Evolutionary conservation across 202 grass and related monocot species (phyloP), one percentile per base, ranked within the genome.

Genomic region (Bolboschoenoplectus hybrid): DNA sequence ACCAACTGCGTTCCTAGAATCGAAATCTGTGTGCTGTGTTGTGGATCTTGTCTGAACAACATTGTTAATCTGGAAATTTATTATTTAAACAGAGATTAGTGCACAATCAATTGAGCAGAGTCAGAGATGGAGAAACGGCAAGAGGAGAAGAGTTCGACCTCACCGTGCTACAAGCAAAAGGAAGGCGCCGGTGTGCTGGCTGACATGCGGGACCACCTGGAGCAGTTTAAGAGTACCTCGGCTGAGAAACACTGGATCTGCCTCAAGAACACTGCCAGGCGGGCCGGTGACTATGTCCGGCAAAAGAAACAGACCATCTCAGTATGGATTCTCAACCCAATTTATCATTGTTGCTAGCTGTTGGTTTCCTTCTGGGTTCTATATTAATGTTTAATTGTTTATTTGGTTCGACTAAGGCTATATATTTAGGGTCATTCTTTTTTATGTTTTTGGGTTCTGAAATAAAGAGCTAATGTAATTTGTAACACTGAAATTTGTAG

Each of bases 201-300:
- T 50, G 82, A 63, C 88, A 86, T 85, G 79, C 87, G 85, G 88
- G 87, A 93, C 87, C 92, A 95, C 87, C 47, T 89, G 57, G 89
- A 87, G 17, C 91, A 95, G 85, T 89, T 97, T 83, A 83, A 85
- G 63, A 78, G 52, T n/a, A 97, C 63, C 41, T 32, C 84, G 49
- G 86, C 89, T 60, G 81, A 93, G 39, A 88, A 76, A 70, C 92
- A 97, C 87, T 93, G 89, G 92, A 87, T 82, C 79, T 97, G 89
- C 89, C 41, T 97, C 80, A 97, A 90, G 91, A 90, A 89, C 87
- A 91, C 85, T 68, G 83, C 89, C 17, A 61, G 67, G 70, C 82
- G 53, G 11, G 84, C 88, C 60, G 64, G 81, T 20, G 86, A 93
- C 10, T 95, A 87, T 90, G 4, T 91, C 53, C 64, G 61, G 35